These are phyloP conservation scores for Colletotrichum sp. DNA, from an alignment of 2,329 filamentous ascomycete genomes.

Conservation along the genomic window DNA sequence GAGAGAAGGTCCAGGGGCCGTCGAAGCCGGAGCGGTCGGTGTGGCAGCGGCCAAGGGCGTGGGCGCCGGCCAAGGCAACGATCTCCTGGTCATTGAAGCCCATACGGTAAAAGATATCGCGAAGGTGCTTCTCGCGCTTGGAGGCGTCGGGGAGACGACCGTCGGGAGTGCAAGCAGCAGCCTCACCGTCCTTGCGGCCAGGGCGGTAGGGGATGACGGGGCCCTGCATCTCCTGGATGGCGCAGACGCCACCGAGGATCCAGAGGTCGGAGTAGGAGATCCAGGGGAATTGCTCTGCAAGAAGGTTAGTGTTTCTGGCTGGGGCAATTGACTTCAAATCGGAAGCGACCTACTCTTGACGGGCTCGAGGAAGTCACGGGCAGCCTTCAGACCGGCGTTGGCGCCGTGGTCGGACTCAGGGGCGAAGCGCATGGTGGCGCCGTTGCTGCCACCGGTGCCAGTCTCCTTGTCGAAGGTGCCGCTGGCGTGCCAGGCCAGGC, in stretches of 20 bases:
- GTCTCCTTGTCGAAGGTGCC: slow-evolving; percentile 92
- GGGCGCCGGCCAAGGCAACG: slow-evolving; percentile 84
- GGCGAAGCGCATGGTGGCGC: slow-evolving; percentile 94
- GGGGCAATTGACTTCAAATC: slow-evolving; percentile 2
- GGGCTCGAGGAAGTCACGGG: slow-evolving; percentile 91
- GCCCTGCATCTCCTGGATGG: slow-evolving; percentile 95
- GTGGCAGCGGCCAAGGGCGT: slow-evolving; percentile 91
- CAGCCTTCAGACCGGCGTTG: slow-evolving; percentile 86
- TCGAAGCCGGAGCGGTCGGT: slow-evolving; percentile 85
- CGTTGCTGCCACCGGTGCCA: slow-evolving; percentile 90
- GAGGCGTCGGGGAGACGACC: slow-evolving; percentile 83
- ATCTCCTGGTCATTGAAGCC: slow-evolving; percentile 98
- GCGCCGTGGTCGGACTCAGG: slow-evolving; percentile 91
- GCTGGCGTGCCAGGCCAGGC: slow-evolving; percentile 92
- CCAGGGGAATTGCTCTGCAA: slow-evolving; percentile 82
- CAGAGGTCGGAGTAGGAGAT: slow-evolving; percentile 96
- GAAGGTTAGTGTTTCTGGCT: slow-evolving; percentile 16
- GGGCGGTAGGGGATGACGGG: slow-evolving; percentile 88
- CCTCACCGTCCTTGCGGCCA: slow-evolving; percentile 81
- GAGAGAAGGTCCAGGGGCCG: slow-evolving; percentile 92
- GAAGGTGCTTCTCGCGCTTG: slow-evolving; percentile 81
- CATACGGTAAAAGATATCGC: slow-evolving; percentile 95
- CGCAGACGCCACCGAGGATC: slow-evolving; percentile 85
- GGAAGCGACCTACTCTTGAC: slow-evolving; percentile 69
- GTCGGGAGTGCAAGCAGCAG: slow-evolving; percentile 88